Percentiles rank a stretch among this genome's conserved stretches.
Conservation (phyloP, 345 rosid genomes). For the Lumnitzera littorea region DNA sequence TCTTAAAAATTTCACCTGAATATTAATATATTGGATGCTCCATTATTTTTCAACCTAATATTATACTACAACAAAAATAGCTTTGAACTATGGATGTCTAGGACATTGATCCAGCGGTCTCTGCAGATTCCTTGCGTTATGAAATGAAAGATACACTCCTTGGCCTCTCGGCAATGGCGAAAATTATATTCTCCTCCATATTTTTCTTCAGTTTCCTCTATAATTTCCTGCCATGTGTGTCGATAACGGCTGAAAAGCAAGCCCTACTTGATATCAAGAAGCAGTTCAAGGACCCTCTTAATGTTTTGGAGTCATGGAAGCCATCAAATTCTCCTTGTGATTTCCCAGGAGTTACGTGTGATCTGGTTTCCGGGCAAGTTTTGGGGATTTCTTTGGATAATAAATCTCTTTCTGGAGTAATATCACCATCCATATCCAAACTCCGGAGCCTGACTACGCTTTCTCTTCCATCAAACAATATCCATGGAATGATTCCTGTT, state of each 20-base stretch:
- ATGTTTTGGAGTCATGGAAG: slow-evolving; percentile 58
- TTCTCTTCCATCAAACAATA: slow-evolving; percentile 34
- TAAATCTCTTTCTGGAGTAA: slow-evolving; percentile 50
- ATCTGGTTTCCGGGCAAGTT: slow-evolving; percentile 36
- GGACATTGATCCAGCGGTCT: not conserved
- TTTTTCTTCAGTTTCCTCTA: slow-evolving; percentile 15
- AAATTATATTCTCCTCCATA: not conserved
- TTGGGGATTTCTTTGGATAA: slow-evolving; percentile 37
- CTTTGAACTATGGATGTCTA: slow-evolving; percentile 12
- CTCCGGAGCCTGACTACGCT: slow-evolving; percentile 41
- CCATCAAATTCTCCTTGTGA: slow-evolving; percentile 49
- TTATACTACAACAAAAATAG: not conserved
- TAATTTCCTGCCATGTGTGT: slow-evolving; percentile 28
- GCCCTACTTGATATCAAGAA: slow-evolving; percentile 65
- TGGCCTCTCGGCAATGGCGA: slow-evolving; percentile 15
- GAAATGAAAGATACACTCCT: slow-evolving; percentile 5
- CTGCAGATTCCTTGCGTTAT: not conserved
- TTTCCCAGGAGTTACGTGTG: slow-evolving; percentile 57
- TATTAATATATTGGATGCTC: not conserved
- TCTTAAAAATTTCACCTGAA: not conserved
- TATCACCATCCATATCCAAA: slow-evolving; percentile 50
- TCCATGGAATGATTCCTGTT: slow-evolving; percentile 53
- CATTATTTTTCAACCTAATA: slow-evolving; percentile 2
- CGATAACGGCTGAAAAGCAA: slow-evolving; percentile 33
- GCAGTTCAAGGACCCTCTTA: slow-evolving; percentile 49